Conservation (phyloP, 129 eudicot genomes). For the Apium graveolens region DNA sequence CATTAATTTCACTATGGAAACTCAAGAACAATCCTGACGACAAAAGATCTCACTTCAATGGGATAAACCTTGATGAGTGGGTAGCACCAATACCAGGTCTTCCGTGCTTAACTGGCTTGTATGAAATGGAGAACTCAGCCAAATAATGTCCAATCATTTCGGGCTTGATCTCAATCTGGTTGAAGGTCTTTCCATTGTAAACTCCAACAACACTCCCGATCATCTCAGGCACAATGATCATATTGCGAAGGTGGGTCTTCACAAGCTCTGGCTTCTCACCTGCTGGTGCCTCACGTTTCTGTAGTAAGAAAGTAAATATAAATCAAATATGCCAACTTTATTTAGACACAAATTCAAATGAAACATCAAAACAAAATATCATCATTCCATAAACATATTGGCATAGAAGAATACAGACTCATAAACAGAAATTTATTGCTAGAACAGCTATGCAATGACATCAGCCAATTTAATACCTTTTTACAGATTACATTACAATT, state of each 20-base stretch:
- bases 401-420: background rate
- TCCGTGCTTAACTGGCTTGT: constrained; percentile 3
- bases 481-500: background rate
- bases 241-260: constrained; percentile 2
- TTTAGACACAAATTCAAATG: background rate
- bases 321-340: background rate
- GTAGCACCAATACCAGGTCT: constrained; percentile 3
- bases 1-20: background rate
- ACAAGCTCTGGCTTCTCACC: constrained; percentile 2
- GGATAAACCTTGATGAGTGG: constrained; percentile 2
- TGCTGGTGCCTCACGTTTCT: constrained; percentile 5
- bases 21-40: background rate
- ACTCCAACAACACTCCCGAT: background rate
- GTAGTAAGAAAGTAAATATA: background rate
- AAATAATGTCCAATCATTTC: constrained; percentile 1
- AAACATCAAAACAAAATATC: background rate
- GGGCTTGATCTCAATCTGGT: background rate
- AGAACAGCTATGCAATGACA: background rate
- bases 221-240: constrained; percentile 1
- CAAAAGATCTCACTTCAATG: background rate
- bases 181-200: constrained; percentile 1
- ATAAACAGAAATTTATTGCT: background rate
- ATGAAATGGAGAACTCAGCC: constrained; percentile 4
- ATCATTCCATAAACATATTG: background rate
- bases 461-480: background rate